Evolutionary conservation across 495 filamentous ascomycete genomes (phyloP), one percentile per base, ranked within the genome.

Genomic region (Lineolata rhizophorae): DNA sequence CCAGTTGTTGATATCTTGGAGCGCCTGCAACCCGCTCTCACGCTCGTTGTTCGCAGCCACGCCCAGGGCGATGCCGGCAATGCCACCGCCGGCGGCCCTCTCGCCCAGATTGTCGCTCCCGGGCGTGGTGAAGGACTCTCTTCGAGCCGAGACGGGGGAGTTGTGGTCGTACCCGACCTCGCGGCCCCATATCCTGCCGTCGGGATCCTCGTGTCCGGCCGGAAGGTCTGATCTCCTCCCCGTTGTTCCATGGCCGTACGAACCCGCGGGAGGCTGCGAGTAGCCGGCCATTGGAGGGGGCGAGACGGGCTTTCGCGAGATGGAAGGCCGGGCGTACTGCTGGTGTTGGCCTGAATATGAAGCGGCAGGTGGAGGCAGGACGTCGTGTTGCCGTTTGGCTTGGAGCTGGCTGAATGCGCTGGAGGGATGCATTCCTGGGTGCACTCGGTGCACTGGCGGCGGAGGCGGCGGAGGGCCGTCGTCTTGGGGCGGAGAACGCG

Each of bases 101-200:
- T 72, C 65, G 28, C 76, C 66, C 32, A 80, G 64, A 45, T 84
- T 82, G 50, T 83, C 78, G 22, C 66, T 62, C 6, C 74, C 76
- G 3, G 77, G 78, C 4, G 76, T 80, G 26, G 68, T 61, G 29
- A 57, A 70, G 30, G 60, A 64, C 36, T 55, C 55, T 29, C 24
- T 24, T 29, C 22, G n/a, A n/a, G n/a, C n/a, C 29, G 39, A 40
- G 35, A 21, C 35, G 27, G 9, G n/a, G 22, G 22, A 8, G 22
- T 8, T 26, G 22, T 8, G 22, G 8, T 8, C n/a, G 22, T n/a
- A 8, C 9, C n/a, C 22, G 9, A 8, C 8, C 8, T n/a, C n/a
- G 22, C 9, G 22, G 22, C 22, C 8, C 22, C 22, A n/a, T 26
- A 26, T n/a, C 9, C 8, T 26, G n/a, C 22, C n/a, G 8, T 26